phyloP scores from a whole-genome alignment of 179 eudicot genomes.

The Beta corolliflora region DNA sequence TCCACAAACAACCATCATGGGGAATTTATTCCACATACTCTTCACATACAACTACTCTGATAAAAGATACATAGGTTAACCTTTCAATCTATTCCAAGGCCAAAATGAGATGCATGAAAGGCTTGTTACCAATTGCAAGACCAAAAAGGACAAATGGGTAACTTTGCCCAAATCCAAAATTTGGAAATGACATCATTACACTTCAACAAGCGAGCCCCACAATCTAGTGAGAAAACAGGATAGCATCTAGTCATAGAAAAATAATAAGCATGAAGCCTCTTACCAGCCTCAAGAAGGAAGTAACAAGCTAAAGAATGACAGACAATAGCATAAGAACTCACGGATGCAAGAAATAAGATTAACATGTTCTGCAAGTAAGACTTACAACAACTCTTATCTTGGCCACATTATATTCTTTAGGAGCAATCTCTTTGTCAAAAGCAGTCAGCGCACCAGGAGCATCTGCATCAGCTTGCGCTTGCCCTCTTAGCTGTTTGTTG shows the following conservation, averaged over 20 bases:
- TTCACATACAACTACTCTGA: background rate
- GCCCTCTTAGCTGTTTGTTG: conserved; percentile 55
- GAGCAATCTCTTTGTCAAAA: conserved; percentile 57
- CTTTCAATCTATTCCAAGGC: background rate
- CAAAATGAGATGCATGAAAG: background rate
- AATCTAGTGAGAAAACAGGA: background rate
- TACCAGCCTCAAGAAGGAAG: background rate
- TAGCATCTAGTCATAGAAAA: background rate
- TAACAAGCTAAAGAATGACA: background rate
- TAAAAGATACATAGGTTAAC: background rate
- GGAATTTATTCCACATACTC: background rate
- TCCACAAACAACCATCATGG: background rate
- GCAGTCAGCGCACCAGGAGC: conserved; percentile 42
- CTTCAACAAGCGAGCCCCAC: background rate
- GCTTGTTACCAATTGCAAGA: background rate
- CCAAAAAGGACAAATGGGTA: too few species aligned
- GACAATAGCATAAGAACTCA: background rate
- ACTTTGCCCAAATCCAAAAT: background rate
- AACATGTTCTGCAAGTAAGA: conserved; percentile 17
- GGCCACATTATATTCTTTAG: conserved; percentile 90
- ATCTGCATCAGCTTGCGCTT: conserved; percentile 54
- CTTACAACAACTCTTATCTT: conserved; percentile 97
- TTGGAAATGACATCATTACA: background rate
- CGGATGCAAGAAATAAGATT: background rate
- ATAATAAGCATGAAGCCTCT: background rate